Evolutionary conservation across 169 alveolate genomes (phyloP), one percentile per base, ranked within the genome.

Genomic region (Toxoplasma gondii): DNA sequence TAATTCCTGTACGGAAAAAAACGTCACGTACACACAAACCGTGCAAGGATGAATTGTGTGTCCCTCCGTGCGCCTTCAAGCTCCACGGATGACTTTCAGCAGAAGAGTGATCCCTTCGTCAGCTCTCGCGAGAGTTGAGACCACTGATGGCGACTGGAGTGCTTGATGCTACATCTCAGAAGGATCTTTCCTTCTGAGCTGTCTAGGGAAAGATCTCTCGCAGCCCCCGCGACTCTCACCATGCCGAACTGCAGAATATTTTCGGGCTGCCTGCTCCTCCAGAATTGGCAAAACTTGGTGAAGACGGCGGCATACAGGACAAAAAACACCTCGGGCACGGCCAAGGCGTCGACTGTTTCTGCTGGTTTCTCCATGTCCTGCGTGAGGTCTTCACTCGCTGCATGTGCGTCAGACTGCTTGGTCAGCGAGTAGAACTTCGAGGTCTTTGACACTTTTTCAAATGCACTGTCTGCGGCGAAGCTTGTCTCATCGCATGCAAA

Each of bases 241-340:
- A 0, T n/a, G 49, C 86, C 86, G 86, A 78, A 78, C 43, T 78
- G 86, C 86, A 78, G 22, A 38, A 78, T n/a, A 38, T 78, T 78
- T n/a, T 78, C 86, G 49, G 86, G 86, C 44, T n/a, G 39, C 45
- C 86, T n/a, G 29, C 86, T 78, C 10, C 86, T 19, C 86, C 86
- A 78, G 44, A 78, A 78, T 17, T n/a, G 86, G 86, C 86, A 78
- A n/a, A 78, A 78, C 39, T n/a, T 17, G 44, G 86, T 10, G 49
- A 78, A 78, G 86, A n/a, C 86, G 1, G 86, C 86, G n/a, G n/a
- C 86, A 38, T 36, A 78, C 29, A 78, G 86, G 24, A 78, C 29
- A 17, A 78, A 27, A n/a, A 78, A 78, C 39, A 78, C 86, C n/a
- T 9, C 49, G 45, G 86, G 86, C 22, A 78, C 86, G 27, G 86